These are phyloP conservation scores for Alloascoidea africana DNA, from an alignment of 805 yeast species.

Conservation along the genomic window DNA sequence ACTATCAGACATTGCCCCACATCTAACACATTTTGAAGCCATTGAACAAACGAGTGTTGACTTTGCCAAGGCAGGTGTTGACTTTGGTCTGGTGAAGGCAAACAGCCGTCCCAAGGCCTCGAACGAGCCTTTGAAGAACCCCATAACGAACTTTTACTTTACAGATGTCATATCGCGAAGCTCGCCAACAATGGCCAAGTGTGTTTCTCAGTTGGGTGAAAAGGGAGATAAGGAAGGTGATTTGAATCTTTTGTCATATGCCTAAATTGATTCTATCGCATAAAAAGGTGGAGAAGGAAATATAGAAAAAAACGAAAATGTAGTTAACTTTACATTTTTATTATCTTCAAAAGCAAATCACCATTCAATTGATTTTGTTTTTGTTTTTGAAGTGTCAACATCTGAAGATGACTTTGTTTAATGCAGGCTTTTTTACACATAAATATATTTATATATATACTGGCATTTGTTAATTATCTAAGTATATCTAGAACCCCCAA, in stretches of 20 bases:
- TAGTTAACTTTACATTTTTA: constrained; percentile 5
- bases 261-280: background rate
- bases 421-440: too few relatives aligned
- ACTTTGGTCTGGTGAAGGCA: constrained; percentile 21
- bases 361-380: too few relatives aligned
- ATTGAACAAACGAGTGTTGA: constrained; percentile 53
- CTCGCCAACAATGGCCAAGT: constrained; percentile 83
- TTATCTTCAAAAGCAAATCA: too few relatives aligned
- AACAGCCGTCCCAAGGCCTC: constrained; percentile 23
- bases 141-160: constrained; percentile 73
- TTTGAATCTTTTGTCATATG: constrained; percentile 12
- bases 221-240: constrained; percentile 44
- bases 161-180: constrained; percentile 79
- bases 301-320: background rate
- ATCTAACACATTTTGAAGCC: constrained; percentile 58
- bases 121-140: constrained; percentile 38
- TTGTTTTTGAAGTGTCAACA: too few relatives aligned
- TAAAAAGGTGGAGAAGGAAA: constrained; percentile 1
- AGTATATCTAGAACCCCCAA: too few relatives aligned
- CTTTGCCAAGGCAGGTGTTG: constrained; percentile 41
- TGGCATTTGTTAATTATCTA: too few relatives aligned
- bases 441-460: too few relatives aligned
- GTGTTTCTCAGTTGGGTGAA: constrained; percentile 59
- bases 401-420: too few relatives aligned
- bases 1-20: constrained; percentile 67